Evolutionary conservation across 768 basidiomycete genomes (phyloP), one percentile per base, ranked within the genome.

Genomic region (Hypholoma fasciculare): DNA sequence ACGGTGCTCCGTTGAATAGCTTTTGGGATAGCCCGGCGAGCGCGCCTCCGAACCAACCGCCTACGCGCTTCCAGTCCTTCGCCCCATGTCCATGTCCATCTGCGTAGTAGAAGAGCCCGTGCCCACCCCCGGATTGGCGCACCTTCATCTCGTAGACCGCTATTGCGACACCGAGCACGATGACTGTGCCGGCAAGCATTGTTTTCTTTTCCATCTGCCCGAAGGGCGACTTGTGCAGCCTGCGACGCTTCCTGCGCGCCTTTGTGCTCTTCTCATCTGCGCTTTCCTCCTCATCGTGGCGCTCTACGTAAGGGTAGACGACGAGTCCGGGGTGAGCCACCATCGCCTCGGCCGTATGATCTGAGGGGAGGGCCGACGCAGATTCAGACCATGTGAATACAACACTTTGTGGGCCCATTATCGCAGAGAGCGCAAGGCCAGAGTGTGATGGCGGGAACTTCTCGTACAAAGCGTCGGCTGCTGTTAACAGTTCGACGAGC

Each of bases 351-450:
- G 87, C 88, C 48, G 78, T 80, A 52, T 79, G 74, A 62, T 87
- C 85, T 7, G 70, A 63, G 0, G 82, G 83, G 43, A 83, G 69
- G n/a, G 71, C 69, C 0, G 69, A 50, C 2, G 68, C 63, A 26
- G 72, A 68, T 63, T 86, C 82, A 16, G 80, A 82, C 90, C 90
- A 94, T 8, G 92, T 92, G 68, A 80, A 83, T 51, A 91, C 75
- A 38, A 83, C 88, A 65, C 89, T 92, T 64, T 89, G 85, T 1
- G 88, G 89, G 8, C 92, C 92, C 81, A 94, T 85, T 49, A 89
- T 89, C 27, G 76, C 73, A 6, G 79, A 71, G 14, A 90, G 73
- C 3, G 62, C 67, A 12, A 93, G 73, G 0, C 69, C 74, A 9
- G 85, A 79, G 52, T 88, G 80, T 1, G 78, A 74, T 2, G 89